Evolutionary conservation across 192 early-diverging fungal genomes (phyloP), one percentile per base, ranked within the genome.

Genomic region (Phlyctochytrium bullatum): DNA sequence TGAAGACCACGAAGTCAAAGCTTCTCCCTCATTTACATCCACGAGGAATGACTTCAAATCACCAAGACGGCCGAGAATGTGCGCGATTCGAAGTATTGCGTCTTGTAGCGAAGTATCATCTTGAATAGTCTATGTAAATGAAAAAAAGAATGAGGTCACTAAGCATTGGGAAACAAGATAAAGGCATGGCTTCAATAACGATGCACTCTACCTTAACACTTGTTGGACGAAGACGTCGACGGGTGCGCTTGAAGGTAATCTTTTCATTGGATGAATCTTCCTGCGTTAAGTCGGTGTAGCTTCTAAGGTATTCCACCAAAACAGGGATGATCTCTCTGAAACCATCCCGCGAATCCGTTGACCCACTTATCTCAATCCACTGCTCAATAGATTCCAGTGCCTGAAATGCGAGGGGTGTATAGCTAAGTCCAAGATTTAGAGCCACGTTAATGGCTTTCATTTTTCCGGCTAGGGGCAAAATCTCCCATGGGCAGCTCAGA

Each of bases 1-100:
- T 3, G 87, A 71, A 71, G 92, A 88, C 91, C 91, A 93, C 1
- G 88, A 80, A 28, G 90, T 61, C 3, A 88, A 36, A 27, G 65
- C 63, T 35, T 68, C 76, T 2, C 56, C 28, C 10, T 34, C 32
- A 2, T 29, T 59, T 28, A 33, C 23, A 0, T 28, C 51, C 6
- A 23, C 54, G 10, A 80, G 52, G 54, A 75, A 24, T 14, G 68
- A 64, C 25, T 68, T 90, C 57, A 73, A 54, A 16, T 78, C 80
- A 36, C 89, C 91, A 30, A 91, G 73, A 20, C 77, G 73, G 23
- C 91, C 91, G 2, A 92, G 72, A 20, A 89, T 76, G 14, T 77
- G 71, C 32, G 89, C 57, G 50, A 91, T 82, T 2, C 87, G 80
- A 27, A 85, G 31, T 66, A 89, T 89, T 17, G 90, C 67, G 31